Evolutionary conservation across 768 basidiomycete species (phyloP), one percentile per base, ranked within the genome.

Genomic region (Suillus plorans): DNA sequence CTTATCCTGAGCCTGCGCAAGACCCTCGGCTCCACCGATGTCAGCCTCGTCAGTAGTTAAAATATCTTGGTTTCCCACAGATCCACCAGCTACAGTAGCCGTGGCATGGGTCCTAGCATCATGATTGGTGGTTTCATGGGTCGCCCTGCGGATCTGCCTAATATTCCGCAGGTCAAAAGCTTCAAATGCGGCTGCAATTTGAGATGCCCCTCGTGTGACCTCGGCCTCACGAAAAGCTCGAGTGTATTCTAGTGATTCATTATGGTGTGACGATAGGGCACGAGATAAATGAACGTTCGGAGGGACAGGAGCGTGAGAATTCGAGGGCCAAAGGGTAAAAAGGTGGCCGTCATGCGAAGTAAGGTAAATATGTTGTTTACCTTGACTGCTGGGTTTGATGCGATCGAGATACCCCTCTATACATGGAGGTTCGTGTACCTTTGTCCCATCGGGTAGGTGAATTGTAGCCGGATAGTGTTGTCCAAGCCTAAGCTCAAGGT

Each of bases 391-490:
- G 3, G 86, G 82, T 67, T 80, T 83, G 69, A 92, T 82, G 56
- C 89, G 88, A 65, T 91, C 85, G 50, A 96, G 79, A 76, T 92
- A 97, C 3, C 96, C 96, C 76, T 98, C 96, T 56, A 97, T 80
- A 0, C 86, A 84, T 0, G 89, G 87, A 2, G 96, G 96, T 69
- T 96, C 93, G 41, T 84, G 76, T 20, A 95, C 71, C 44, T 74
- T 77, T 18, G 75, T 81, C 12, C 82, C 83, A 59, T 56, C 79
- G 22, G 65, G 62, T 44, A 82, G 70, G 67, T 79, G 80, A 57
- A 85, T 68, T 63, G 73, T 72, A 18, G 74, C 84, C 5, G 88
- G 84, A 28, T 79, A 81, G 74, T 98, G 96, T 60, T 88, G 83
- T 7, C 86, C 89, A 1, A 90, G 77, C 5, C 93, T 87, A 52